Evolutionary conservation across 1,284 basidiomycete genomes (phyloP), one percentile per base, ranked within the genome.

Genomic region (Microbotryum saponariae): DNA sequence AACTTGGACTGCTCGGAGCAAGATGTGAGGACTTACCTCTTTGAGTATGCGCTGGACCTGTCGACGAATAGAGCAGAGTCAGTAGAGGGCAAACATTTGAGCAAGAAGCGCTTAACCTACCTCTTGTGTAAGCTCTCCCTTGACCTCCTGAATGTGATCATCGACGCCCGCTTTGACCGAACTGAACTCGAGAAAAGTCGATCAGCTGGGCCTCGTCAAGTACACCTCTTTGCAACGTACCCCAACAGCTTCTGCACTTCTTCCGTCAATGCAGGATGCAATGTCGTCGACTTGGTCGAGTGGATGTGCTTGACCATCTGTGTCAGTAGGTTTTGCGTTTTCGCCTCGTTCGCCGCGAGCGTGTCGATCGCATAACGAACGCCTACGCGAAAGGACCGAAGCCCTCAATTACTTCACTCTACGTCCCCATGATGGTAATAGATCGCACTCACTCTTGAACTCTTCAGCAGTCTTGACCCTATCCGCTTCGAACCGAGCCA

Each of bases 11-110:
- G 8, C 2, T 9, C 6, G 20, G 12, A 20, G 8, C 6, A 18
- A 5, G 23, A 21, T 23, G 21, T 6, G 3, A 2, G 12, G 25
- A 12, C 53, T 29, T 9, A 62, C 60, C 59, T 68, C 66, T 46
- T 60, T 68, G 56, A 64, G 62, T 63, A 67, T 67, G n/a, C 61
- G 61, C 21, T 67, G 66, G 4, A 67, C 63, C 63, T 67, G 51
- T 6, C 27, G 4, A 42, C 9, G 44, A 1, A 27, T 2, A 29
- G n/a, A 4, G 8, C 6, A 29, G 10, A 8, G n/a, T n/a, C 10
- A 54, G 16, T 16, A 46, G 31, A 31, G 7, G 31, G 7, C 31
- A 7, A 31, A 7, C n/a, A 31, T 31, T 31, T 31, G 7, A 8
- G 31, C 9, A 9, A 25, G 50, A 10, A 31, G 14, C 12, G 47